phyloP scores from a whole-genome alignment of 108 stramenopile species.

The Cyclotella cryptica region DNA sequence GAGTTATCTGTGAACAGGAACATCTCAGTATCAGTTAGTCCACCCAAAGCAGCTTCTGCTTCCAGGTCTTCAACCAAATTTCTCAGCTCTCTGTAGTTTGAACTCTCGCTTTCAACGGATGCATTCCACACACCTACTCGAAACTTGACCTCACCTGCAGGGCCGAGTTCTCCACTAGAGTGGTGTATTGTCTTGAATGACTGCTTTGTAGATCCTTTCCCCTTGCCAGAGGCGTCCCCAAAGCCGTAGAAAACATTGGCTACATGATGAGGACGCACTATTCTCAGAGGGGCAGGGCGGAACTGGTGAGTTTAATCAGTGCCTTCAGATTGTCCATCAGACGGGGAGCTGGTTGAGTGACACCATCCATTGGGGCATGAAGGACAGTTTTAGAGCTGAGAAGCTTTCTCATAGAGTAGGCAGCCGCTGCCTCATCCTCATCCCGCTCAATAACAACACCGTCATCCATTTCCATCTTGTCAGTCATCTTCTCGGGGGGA shows the following conservation, averaged over 20 bases:
- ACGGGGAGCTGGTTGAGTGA: slow-evolving; percentile 12
- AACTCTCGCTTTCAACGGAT: slow-evolving; percentile 6
- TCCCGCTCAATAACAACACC: slow-evolving; percentile 1
- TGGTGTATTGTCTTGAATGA: background rate
- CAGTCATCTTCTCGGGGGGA: background rate
- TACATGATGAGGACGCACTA: slow-evolving; percentile 1
- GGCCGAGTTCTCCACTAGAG: background rate
- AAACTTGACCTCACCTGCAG: too few species aligned
- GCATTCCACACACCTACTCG: too few species aligned
- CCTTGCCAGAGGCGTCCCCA: too few species aligned
- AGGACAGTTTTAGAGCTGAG: too few species aligned
- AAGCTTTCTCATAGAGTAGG: background rate
- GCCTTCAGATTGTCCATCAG: slow-evolving; percentile 8
- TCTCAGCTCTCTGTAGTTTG: too few species aligned
- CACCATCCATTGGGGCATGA: background rate
- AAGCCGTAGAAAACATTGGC: too few species aligned
- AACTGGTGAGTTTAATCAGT: too few species aligned
- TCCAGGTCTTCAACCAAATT: too few species aligned
- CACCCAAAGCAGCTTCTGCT: too few species aligned
- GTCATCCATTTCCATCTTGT: background rate
- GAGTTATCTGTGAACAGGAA: slow-evolving; percentile 63
- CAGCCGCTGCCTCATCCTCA: slow-evolving; percentile 12
- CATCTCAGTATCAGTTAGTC: too few species aligned
- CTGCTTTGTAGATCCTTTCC: too few species aligned
- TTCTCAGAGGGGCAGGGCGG: background rate